Evolutionary conservation across 306 rosid species (phyloP), one percentile per base, ranked within the genome.

Genomic region (Prunus mongolica): DNA sequence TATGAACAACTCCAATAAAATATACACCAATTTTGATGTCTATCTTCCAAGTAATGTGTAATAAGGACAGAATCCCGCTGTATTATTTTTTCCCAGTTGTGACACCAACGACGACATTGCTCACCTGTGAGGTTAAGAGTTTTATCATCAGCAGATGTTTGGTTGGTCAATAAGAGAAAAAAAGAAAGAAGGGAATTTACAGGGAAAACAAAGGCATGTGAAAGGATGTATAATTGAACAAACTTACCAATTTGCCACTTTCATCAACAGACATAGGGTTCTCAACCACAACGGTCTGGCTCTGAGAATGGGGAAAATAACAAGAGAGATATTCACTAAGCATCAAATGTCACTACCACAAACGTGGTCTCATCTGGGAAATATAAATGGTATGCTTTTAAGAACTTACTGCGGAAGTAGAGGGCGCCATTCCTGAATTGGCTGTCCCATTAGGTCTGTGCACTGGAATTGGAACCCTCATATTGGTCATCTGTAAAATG

Each of bases 61-160:
- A 71, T 25, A 56, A 72, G 78, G 46, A 54, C 34, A 44, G 32
- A 12, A 34, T 34, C 22, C 9, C 2, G n/a, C 5, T 46, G 58
- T 1, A 25, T 73, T 84, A 96, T 82, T 91, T 92, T 87, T 92
- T 96, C 25, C 89, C 96, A 2, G 94, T 93, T 20, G 97, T 96
- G 76, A 96, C 91, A 1, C 99, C 99, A 62, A 96, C 97, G 2
- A 91, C 99, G 45, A 96, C 98, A 78, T 96, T 96, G 93, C 96
- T 96, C 82, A 96, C 99, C 99, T 96, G 87, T 77, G 61, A 79
- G 74, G 88, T 83, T 67, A 56, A 61, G 71, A 44, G 41, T 57
- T 28, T 32, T 72, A 51, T 71, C 19, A 72, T 73, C 32, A 72
- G 45, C 30, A 65, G 63, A 65, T 55, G 65, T 65, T 69, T 60